These are phyloP conservation scores for Helianthus tuberosus DNA, from an alignment of 129 eudicot genomes.

Conservation along the genomic window DNA sequence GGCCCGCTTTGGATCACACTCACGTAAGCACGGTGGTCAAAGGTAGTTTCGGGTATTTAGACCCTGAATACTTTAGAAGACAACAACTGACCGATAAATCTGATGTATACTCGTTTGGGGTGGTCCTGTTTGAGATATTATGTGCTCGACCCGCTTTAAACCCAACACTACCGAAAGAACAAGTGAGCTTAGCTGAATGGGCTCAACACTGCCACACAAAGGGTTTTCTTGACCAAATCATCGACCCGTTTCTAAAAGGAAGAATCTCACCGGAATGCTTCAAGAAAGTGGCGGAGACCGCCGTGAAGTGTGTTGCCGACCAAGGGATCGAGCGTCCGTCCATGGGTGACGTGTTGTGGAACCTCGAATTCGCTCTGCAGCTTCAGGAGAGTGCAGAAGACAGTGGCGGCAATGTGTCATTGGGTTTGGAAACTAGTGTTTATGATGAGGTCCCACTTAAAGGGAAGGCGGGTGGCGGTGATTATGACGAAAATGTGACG, in stretches of 20 bases:
- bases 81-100: slow-evolving; percentile 94
- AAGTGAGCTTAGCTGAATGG: slow-evolving; percentile 94
- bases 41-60: slow-evolving; percentile 92
- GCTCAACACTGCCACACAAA: slow-evolving; percentile 75
- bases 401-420: slow-evolving; percentile 61
- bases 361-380: slow-evolving; percentile 87
- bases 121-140: slow-evolving; percentile 82
- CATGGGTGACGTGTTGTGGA: slow-evolving; percentile 96
- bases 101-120: slow-evolving; percentile 89
- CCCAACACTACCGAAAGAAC: slow-evolving; percentile 88
- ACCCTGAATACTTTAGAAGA: slow-evolving; percentile 83
- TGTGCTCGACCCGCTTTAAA: slow-evolving; percentile 93
- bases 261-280: slow-evolving; percentile 86
- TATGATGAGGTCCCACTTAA: slow-evolving; percentile 41
- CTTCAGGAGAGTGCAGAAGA: slow-evolving; percentile 96
- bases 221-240: slow-evolving; percentile 82
- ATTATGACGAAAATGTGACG: slow-evolving; percentile 57
- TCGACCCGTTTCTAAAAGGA: slow-evolving; percentile 81
- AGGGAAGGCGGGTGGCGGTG: slow-evolving; percentile 57
- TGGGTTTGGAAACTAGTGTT: slow-evolving; percentile 51
- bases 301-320: slow-evolving; percentile 85
- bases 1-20: slow-evolving; percentile 82
- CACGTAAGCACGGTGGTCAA: slow-evolving; percentile 95
- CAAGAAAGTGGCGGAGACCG: slow-evolving; percentile 81
- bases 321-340: slow-evolving; percentile 88